Base-by-base conservation (phyloP, 23 red algal species). In the Chondrus crispus region DNA sequence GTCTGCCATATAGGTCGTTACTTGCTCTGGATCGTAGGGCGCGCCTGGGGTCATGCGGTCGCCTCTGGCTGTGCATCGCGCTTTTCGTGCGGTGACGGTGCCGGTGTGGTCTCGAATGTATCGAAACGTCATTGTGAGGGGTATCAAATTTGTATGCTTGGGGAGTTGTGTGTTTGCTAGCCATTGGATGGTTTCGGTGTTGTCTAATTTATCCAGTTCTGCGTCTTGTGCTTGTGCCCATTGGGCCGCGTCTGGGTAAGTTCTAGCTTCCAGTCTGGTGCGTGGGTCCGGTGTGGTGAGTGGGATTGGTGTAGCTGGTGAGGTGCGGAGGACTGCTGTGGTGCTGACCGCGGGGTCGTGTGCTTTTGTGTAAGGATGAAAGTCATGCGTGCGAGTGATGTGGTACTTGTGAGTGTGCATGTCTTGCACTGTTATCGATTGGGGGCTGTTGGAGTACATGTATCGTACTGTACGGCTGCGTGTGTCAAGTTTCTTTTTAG, bases 131-230 rank as follows among this genome's bases (percentile, higher is more conserved):
- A 85, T 62, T 5, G 60, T 35, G 26, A 62, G 6, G 2, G 47
- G 78, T n/a, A n/a, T n/a, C n/a, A n/a, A n/a, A n/a, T n/a, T n/a
- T n/a, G n/a, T n/a, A n/a, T n/a, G n/a, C n/a, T n/a, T n/a, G n/a
- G n/a, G n/a, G 41, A 85, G 55, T 3, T 11, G 7, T 81, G 22
- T 81, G 51, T 41, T 32, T 2, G 18, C 33, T 2, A 68, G 53
- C 54, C 54, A 85, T 45, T 68, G 26, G 6, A 68, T 12, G 6
- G 55, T 51, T 30, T 57, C 54, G 1, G 46, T 30, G 29, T 85
- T 85, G 35, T 85, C 53, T 20, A 68, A 12, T 20, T 85, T 85
- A 2, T 85, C 80, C 8, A 85, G 11, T 48, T 85, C 80, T 14
- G 80, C 40, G 28, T 68, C 55, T 5, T 66, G 53, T 13, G 54